phyloP scores from a whole-genome alignment of 1,139 yeast genomes.

The Wickerhamomyces sp. region DNA sequence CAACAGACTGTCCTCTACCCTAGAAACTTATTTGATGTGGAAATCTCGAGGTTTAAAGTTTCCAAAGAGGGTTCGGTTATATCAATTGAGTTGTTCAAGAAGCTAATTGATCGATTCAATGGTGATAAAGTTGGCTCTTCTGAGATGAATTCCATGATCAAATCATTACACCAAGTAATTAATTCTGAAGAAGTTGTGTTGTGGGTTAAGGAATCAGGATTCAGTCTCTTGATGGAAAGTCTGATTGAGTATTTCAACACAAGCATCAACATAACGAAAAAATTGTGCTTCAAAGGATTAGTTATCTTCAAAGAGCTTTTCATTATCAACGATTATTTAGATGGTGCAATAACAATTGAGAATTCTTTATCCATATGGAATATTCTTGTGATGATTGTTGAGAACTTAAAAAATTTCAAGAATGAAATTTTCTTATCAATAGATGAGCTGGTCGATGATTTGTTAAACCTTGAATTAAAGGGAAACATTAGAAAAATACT shows the following conservation, averaged over 20 bases:
- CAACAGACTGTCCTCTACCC: background rate
- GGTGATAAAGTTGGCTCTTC: constrained; percentile 10
- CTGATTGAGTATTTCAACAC: constrained; percentile 17
- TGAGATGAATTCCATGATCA: constrained; percentile 16
- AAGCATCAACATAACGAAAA: constrained; percentile 19
- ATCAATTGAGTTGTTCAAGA: constrained; percentile 8
- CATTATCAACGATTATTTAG: constrained; percentile 16
- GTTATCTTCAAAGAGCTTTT: constrained; percentile 20
- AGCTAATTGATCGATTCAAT: constrained; percentile 7
- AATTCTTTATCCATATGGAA: constrained; percentile 16
- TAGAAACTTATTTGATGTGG: constrained; percentile 17
- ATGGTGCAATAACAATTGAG: constrained; percentile 4
- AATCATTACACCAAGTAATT: constrained; percentile 14
- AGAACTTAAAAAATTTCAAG: constrained; percentile 18
- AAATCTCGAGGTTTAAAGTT: constrained; percentile 11
- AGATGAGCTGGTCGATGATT: constrained; percentile 21
- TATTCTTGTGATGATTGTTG: constrained; percentile 19
- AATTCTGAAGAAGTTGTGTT: constrained; percentile 7
- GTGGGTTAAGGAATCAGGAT: constrained; percentile 20
- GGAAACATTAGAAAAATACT: constrained; percentile 9
- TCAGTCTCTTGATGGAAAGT: constrained; percentile 7
- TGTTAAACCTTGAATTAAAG: constrained; percentile 9
- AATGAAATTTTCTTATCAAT: constrained; percentile 21
- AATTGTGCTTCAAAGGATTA: constrained; percentile 22
- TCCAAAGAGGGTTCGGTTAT: constrained; percentile 4